Percentiles rank a stretch among this genome's conserved stretches.
Conservation (phyloP, 2,329 filamentous ascomycete genomes). For the Leptosphaerulina australis region DNA sequence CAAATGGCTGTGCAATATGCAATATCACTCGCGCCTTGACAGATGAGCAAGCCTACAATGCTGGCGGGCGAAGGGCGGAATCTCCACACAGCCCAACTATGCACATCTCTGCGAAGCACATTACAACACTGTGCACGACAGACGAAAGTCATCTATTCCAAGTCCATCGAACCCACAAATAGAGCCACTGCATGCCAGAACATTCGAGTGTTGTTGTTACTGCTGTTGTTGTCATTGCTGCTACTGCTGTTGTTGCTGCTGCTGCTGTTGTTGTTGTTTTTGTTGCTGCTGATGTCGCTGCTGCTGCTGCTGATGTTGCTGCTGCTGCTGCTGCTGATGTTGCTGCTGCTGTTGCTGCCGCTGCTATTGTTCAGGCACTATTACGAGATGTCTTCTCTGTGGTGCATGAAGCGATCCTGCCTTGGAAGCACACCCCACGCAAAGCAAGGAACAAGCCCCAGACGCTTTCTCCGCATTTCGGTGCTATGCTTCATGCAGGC, state of each 20-base stretch:
- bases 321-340: too few relatives aligned
- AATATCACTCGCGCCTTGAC: background rate
- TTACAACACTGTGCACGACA: background rate
- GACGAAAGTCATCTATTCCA: background rate
- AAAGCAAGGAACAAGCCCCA: conserved; percentile 4
- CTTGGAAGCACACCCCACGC: conserved; percentile 1
- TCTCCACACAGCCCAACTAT: background rate
- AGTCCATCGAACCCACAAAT: background rate
- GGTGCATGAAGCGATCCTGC: conserved; percentile 3
- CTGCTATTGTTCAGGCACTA: conserved; percentile 12
- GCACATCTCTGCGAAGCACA: background rate
- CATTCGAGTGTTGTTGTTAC: background rate
- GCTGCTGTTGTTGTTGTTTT: too few relatives aligned
- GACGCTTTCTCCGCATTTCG: conserved; percentile 10
- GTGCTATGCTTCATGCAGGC: conserved; percentile 1
- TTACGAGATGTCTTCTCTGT: conserved; percentile 13
- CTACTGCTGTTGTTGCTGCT: background rate
- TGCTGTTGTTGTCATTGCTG: background rate
- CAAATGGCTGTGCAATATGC: background rate
- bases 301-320: too few relatives aligned
- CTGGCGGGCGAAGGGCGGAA: background rate
- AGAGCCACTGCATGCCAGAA: background rate
- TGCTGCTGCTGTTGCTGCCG: too few relatives aligned
- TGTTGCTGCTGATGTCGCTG: too few relatives aligned
- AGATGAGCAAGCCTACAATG: background rate